These are phyloP conservation scores for Discostella stelligeroides DNA, from an alignment of 108 stramenopile genomes.

Conservation along the genomic window DNA sequence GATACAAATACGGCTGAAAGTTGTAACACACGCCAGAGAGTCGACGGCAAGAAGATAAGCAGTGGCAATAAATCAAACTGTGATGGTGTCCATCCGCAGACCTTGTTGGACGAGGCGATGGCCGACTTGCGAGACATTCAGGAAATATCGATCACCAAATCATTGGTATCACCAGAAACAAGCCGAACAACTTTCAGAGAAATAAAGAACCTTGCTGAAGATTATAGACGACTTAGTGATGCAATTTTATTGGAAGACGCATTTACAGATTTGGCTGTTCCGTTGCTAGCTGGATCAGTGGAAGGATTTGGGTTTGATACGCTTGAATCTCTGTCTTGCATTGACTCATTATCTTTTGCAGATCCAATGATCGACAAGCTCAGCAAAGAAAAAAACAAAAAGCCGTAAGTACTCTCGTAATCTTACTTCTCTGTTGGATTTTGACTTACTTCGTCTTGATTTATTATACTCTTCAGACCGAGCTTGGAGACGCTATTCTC, in stretches of 20 bases:
- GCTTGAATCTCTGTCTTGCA: constrained; percentile 27
- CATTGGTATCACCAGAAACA: neutral
- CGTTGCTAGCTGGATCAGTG: constrained; percentile 63
- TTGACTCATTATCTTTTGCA: constrained; percentile 27
- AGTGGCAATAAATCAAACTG: neutral
- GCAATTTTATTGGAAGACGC: constrained; percentile 64
- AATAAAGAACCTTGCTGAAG: constrained; percentile 23
- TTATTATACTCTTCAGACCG: constrained; percentile 44
- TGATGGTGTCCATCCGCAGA: constrained; percentile 17
- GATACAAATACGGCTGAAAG: neutral
- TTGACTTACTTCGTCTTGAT: neutral
- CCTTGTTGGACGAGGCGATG: constrained; percentile 30
- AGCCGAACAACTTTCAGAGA: neutral
- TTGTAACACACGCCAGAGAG: neutral
- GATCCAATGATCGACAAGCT: constrained; percentile 43
- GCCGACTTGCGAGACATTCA: neutral
- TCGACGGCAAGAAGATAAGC: constrained; percentile 6
- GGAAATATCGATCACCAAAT: constrained; percentile 2
- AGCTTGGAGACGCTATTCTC: constrained; percentile 53
- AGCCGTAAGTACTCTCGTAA: constrained; percentile 26
- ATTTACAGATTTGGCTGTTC: constrained; percentile 34
- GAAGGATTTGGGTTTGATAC: constrained; percentile 66
- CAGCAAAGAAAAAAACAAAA: constrained; percentile 51
- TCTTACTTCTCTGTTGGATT: constrained; percentile 1
- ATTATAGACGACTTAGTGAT: constrained; percentile 56